Evolutionary conservation across 176 grass and related monocot genomes (phyloP), one percentile per base, ranked within the genome.

Genomic region (Phoenix roebelenii): DNA sequence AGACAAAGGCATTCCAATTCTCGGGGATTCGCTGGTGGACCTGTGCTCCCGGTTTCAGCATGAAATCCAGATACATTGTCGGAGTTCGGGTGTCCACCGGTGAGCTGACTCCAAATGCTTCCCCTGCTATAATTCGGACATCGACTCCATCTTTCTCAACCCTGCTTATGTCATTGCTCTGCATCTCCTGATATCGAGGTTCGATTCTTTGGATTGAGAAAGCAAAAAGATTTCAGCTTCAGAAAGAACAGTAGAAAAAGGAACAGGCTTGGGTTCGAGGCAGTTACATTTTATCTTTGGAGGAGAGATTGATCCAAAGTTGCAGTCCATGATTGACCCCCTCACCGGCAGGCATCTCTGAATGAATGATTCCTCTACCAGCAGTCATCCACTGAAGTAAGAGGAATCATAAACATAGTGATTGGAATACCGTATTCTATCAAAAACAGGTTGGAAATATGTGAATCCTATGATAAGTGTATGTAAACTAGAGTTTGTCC

Each of bases 251-350:
- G 10, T 44, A 44, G 35, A 44, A 44, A 6, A 12, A 44, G 35
- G 35, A 44, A 44, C 35, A 44, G 9, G 9, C 1, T 44, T 12
- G 35, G 35, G 1, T 44, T 44, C 12, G n/a, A 32, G 17, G 29
- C 7, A 19, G 58, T 3, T 89, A 95, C 90, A 89, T 86, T 75
- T 95, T 95, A 71, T 95, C 85, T 7, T 84, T 83, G n/a, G 90
- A 72, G 16, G 90, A 68, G 28, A 95, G 90, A 66, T 95, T 89
- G 68, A 95, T 89, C 90, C 85, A 95, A 17, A 95, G 82, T 58
- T 95, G 90, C 3, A 95, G 66, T 2, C 90, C 90, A 24, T 83
- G 85, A 15, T 86, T 80, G 23, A 86, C 79, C 0, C 85, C 89
- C 14, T 69, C 78, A 0, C 67, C 81, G 6, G 78, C 81, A 0